phyloP scores from a whole-genome alignment of 2,329 filamentous ascomycete genomes.

The Aureobasidium subglaciale region DNA sequence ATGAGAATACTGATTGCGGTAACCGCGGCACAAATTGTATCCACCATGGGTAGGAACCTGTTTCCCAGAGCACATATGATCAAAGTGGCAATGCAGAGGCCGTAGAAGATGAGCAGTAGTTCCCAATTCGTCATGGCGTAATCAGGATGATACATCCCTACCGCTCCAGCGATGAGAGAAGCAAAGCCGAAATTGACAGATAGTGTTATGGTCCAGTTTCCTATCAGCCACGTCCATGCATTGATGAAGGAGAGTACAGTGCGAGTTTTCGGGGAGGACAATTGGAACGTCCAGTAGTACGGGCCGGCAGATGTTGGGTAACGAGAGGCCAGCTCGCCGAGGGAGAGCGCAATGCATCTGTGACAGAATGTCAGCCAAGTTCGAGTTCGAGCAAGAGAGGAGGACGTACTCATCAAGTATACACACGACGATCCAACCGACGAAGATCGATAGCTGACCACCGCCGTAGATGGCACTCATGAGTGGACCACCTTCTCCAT shows the following conservation, averaged over 20 bases:
- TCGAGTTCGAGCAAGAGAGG: background rate
- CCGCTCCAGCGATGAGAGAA: slow-evolving; percentile 43
- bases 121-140: slow-evolving; percentile 54
- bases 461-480: slow-evolving; percentile 51
- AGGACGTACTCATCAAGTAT: slow-evolving; percentile 52
- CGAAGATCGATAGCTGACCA: slow-evolving; percentile 62
- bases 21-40: slow-evolving; percentile 51
- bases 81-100: slow-evolving; percentile 58
- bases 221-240: slow-evolving; percentile 67
- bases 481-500: slow-evolving; percentile 22
- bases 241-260: slow-evolving; percentile 57
- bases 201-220: slow-evolving; percentile 73
- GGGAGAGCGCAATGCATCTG: slow-evolving; percentile 54
- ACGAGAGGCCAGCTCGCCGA: slow-evolving; percentile 66
- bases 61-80: slow-evolving; percentile 61
- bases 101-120: slow-evolving; percentile 64
- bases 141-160: slow-evolving; percentile 45
- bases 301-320: slow-evolving; percentile 72
- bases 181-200: slow-evolving; percentile 67
- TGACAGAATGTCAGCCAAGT: background rate
- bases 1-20: slow-evolving; percentile 51
- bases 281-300: slow-evolving; percentile 70
- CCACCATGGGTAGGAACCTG: slow-evolving; percentile 56
- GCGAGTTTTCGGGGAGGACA: slow-evolving; percentile 46
- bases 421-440: slow-evolving; percentile 63